phyloP scores from a whole-genome alignment of 2,329 filamentous ascomycete genomes.

The Scleromitrula shiraiana region DNA sequence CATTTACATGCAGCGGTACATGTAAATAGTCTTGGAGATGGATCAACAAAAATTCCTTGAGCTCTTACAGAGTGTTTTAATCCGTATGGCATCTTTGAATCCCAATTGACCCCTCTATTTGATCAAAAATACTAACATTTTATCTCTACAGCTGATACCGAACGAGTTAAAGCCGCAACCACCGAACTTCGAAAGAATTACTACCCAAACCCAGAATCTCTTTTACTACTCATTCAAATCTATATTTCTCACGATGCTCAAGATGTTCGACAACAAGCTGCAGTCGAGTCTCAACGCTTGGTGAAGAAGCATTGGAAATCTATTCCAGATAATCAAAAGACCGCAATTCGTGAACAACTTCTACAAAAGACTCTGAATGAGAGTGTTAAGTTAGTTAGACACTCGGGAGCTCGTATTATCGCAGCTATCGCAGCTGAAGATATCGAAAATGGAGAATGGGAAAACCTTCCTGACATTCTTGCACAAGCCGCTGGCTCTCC shows the following conservation, averaged over 20 bases:
- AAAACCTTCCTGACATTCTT: conserved; percentile 69
- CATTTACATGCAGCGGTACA: conserved; percentile 2
- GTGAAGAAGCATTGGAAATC: conserved; percentile 79
- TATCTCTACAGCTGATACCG: conserved; percentile 63
- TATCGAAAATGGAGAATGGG: conserved; percentile 79
- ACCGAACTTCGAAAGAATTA: conserved; percentile 86
- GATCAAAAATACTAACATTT: conserved; percentile 20
- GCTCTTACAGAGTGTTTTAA: conserved; percentile 79
- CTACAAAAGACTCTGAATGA: conserved; percentile 79
- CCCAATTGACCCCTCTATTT: conserved; percentile 9
- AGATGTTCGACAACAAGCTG: conserved; percentile 72
- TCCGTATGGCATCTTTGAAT: conserved; percentile 54
- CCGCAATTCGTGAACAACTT: conserved; percentile 70
- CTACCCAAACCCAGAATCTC: conserved; percentile 77
- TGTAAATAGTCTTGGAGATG: conserved; percentile 39
- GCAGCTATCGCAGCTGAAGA: conserved; percentile 81
- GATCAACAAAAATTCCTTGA: conserved; percentile 76
- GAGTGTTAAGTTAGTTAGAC: conserved; percentile 65
- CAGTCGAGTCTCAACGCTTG: conserved; percentile 79
- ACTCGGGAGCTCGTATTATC: conserved; percentile 81
- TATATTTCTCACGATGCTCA: conserved; percentile 64
- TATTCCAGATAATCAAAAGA: conserved; percentile 67
- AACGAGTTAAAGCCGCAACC: conserved; percentile 83
- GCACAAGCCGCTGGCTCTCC: conserved; percentile 70
- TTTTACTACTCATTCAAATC: conserved; percentile 81